Evolutionary conservation across 352 stramenopile genomes (phyloP).

Genomic region (Globisporangium paroecandrum): DNA sequence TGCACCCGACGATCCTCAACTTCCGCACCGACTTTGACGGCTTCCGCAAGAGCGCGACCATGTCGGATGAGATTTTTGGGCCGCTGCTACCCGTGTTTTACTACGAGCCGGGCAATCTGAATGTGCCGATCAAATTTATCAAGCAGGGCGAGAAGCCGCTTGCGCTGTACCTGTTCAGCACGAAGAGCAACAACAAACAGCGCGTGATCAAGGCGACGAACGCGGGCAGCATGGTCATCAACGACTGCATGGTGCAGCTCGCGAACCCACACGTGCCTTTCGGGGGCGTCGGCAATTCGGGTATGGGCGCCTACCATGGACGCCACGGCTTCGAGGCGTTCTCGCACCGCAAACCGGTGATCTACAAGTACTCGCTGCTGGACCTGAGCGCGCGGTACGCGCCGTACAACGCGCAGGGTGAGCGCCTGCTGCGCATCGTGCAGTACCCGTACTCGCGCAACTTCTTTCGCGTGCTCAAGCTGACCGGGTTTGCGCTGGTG

Average conservation of each 20-base stretch:
- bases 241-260: conserved; percentile 82
- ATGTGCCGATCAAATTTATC: conserved; percentile 35
- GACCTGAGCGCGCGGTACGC: conserved; percentile 53
- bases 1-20: conserved; percentile 88
- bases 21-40: conserved; percentile 60
- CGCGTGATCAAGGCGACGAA: conserved; percentile 49
- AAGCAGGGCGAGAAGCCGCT: conserved; percentile 68
- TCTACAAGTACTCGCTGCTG: conserved; percentile 64
- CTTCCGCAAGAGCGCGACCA: conserved; percentile 56
- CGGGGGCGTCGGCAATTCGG: conserved; percentile 76
- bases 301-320: conserved; percentile 84
- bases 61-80: conserved; percentile 96
- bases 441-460: conserved; percentile 43
- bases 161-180: conserved; percentile 82
- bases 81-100: conserved; percentile 92
- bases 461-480: background rate
- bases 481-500: background rate
- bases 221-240: conserved; percentile 61
- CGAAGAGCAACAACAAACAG: conserved; percentile 30
- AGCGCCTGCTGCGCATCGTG: conserved; percentile 34
- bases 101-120: conserved; percentile 41
- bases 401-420: conserved; percentile 37
- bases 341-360: conserved; percentile 62
- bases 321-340: conserved; percentile 75
- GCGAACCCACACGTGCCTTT: conserved; percentile 69